Evolutionary conservation across 202 grass and related monocot species (phyloP).

Genomic region (Zoysia matrella): DNA sequence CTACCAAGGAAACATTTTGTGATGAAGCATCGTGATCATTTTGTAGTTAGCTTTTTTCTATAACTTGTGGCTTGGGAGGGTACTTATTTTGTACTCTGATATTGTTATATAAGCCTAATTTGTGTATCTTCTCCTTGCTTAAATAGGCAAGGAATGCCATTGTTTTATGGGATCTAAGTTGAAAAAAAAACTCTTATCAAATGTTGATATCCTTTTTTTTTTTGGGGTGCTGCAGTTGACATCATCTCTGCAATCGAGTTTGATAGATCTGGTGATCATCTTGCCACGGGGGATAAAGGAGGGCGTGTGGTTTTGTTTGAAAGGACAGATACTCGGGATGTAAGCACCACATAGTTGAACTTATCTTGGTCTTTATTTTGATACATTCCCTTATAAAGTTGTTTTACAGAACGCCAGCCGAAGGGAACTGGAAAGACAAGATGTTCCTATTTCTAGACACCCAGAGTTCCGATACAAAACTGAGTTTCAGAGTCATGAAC

Average conservation of each 20-base stretch:
- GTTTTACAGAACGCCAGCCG: constrained; percentile 55
- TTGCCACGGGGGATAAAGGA: constrained; percentile 92
- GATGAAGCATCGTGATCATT: constrained; percentile 13
- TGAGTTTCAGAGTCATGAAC: constrained; percentile 96
- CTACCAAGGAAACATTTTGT: background rate
- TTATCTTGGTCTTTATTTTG: constrained; percentile 37
- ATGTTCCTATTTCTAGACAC: constrained; percentile 67
- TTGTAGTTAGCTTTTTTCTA: background rate
- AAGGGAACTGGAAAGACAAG: constrained; percentile 91
- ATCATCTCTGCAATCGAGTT: constrained; percentile 96
- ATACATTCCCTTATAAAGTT: constrained; percentile 41
- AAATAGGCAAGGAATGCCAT: constrained; percentile 26
- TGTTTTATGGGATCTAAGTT: constrained; percentile 18
- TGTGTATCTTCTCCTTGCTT: background rate
- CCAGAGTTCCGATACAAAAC: constrained; percentile 91
- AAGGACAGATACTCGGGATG: constrained; percentile 75
- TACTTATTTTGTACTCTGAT: constrained; percentile 11
- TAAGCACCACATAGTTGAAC: constrained; percentile 52
- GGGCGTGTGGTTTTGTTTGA: constrained; percentile 93
- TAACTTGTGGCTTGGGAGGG: constrained; percentile 8
- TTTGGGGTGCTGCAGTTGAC: constrained; percentile 59
- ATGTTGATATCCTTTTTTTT: constrained; percentile 42
- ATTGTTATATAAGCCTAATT: constrained; percentile 26
- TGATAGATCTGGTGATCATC: constrained; percentile 93
- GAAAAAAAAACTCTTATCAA: background rate